Evolutionary conservation across 805 yeast species (phyloP).

Genomic region (Maudiozyma saulgeensis): DNA sequence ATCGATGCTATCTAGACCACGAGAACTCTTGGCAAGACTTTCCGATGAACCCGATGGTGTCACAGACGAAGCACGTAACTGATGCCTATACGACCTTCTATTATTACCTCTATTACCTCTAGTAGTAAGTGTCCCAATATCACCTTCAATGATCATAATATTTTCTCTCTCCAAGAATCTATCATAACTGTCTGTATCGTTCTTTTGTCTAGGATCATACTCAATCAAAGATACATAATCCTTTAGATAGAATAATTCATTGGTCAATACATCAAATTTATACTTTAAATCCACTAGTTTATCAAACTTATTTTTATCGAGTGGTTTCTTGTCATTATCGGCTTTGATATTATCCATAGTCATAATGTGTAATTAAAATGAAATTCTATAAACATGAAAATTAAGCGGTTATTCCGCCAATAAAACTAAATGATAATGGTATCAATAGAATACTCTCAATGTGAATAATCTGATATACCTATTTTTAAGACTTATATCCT

Average conservation of each 20-base stretch:
- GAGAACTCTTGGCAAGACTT: not conserved
- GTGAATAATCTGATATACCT: not conserved
- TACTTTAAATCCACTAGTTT: conserved; percentile 36
- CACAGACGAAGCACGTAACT: not conserved
- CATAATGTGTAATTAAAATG: not conserved
- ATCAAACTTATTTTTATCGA: conserved; percentile 7
- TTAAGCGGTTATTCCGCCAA: not conserved
- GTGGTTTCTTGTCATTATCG: not conserved
- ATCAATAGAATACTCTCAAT: conserved; percentile 4
- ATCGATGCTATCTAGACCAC: not conserved
- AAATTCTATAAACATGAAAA: conserved; percentile 3
- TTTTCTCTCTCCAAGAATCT: conserved; percentile 24
- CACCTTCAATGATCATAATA: conserved; percentile 6
- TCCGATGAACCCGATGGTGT: not conserved
- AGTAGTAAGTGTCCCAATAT: conserved; percentile 7
- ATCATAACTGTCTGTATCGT: conserved; percentile 31
- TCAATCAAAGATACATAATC: conserved; percentile 52
- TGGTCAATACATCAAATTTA: conserved; percentile 40
- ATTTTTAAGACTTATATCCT: not conserved
- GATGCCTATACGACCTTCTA: conserved; percentile 2
- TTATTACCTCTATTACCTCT: not conserved
- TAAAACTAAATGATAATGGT: not conserved
- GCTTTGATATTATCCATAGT: not conserved
- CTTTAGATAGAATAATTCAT: conserved; percentile 55
- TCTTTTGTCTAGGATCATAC: conserved; percentile 43